phyloP scores from a whole-genome alignment of 768 basidiomycete genomes.

The Lentinula boryana region DNA sequence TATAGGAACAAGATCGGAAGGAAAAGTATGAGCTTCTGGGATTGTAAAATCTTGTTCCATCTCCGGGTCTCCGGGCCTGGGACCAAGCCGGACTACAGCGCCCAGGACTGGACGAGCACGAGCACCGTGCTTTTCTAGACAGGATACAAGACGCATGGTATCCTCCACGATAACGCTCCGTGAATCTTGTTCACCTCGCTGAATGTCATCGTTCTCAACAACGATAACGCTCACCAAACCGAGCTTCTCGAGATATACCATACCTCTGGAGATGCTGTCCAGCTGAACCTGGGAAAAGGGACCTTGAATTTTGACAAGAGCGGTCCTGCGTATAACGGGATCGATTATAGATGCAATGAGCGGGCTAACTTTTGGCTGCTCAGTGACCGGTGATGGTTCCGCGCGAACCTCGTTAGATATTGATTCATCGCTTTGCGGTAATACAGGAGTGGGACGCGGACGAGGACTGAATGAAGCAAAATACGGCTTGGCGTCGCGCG shows the following conservation, averaged over 20 bases:
- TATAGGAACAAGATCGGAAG: constrained; percentile 76
- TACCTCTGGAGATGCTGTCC: constrained; percentile 87
- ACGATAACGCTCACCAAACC: constrained; percentile 95
- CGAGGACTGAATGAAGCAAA: constrained; percentile 85
- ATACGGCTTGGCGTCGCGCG: constrained; percentile 86
- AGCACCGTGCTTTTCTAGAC: constrained; percentile 81
- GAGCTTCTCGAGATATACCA: constrained; percentile 94
- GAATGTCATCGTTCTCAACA: constrained; percentile 79
- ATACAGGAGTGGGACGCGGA: constrained; percentile 17
- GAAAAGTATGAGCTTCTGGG: constrained; percentile 77
- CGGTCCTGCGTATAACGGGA: constrained; percentile 79
- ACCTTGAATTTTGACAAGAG: constrained; percentile 94
- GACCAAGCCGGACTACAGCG: constrained; percentile 78
- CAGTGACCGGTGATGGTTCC: neutral
- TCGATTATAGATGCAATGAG: constrained; percentile 75
- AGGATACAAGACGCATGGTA: constrained; percentile 76
- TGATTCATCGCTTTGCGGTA: constrained; percentile 23
- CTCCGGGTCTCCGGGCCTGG: constrained; percentile 49
- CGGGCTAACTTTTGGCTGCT: constrained; percentile 38
- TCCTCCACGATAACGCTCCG: constrained; percentile 66
- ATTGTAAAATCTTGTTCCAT: constrained; percentile 25
- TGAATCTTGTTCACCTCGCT: constrained; percentile 63
- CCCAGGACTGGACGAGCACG: constrained; percentile 85
- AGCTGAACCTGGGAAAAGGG: constrained; percentile 92
- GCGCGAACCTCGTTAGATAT: constrained; percentile 25